Evolutionary conservation across 2,329 filamentous ascomycete species (phyloP), one percentile per base, ranked within the genome.

Genomic region (Metarhizium robertsii): DNA sequence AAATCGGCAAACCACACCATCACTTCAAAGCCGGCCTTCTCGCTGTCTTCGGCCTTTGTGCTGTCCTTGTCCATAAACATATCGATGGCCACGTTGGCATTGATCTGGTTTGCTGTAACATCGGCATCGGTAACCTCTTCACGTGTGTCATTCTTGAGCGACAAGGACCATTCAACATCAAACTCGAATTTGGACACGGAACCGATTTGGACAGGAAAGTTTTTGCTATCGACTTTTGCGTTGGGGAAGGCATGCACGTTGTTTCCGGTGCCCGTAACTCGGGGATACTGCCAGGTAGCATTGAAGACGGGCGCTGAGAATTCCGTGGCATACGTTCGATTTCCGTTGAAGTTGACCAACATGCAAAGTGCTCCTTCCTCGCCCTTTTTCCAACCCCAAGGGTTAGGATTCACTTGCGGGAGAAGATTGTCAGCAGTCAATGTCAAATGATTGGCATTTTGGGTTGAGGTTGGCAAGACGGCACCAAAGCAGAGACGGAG

Each of bases 81-180:
- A 68, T 83, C 80, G 58, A 83, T 69, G 40, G 79, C 79, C 38
- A 83, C 78, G 69, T 83, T 83, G 65, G 77, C 68, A 60, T 79
- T 78, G 57, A 80, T 65, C 0, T 63, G 58, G n/a, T 67, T 65
- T 0, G 65, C 57, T 2, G 58, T 62, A 13, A 80, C 65, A 0
- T 64, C 62, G 0, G 64, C 40, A 3, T 66, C 57, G 55, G 73
- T 67, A 2, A 73, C 74, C 11, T 65, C 65, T 1, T 66, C 61
- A 4, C 65, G 65, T 0, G 70, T 67, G 13, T 64, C 60, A 60
- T 79, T 73, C 57, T 58, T 78, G 76, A 7, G 72, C 48, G n/a
- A 70, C 71, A 61, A 79, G 2, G 71, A 71, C 79, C 78, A 83
- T 49, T 71, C 64, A 46, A 80, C 66, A 57, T 76, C 73, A 29